These are phyloP conservation scores for Zymoseptoria ardabiliae DNA, from an alignment of 2,329 filamentous ascomycete genomes.

Conservation along the genomic window DNA sequence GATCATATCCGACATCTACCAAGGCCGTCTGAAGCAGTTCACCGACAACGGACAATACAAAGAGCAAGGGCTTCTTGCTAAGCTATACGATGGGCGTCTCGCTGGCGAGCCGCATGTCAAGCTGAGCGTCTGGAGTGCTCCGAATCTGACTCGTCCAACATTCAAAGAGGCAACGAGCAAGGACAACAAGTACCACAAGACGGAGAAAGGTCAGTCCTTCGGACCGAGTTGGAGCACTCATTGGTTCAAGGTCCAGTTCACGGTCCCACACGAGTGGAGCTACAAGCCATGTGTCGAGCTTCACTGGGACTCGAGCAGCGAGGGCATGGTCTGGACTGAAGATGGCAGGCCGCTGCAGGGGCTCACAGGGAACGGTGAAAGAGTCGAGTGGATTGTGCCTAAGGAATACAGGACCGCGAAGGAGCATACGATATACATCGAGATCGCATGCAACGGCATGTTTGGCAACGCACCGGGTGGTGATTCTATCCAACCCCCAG, in stretches of 20 bases:
- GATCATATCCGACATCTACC: constrained; percentile 78
- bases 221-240: constrained; percentile 96
- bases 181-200: constrained; percentile 49
- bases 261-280: constrained; percentile 63
- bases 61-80: constrained; percentile 44
- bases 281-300: constrained; percentile 83
- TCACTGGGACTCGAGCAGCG: constrained; percentile 91
- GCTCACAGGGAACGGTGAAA: constrained; percentile 80
- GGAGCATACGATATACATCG: constrained; percentile 84
- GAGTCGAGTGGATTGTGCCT: constrained; percentile 86
- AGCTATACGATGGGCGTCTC: constrained; percentile 61
- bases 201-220: constrained; percentile 69
- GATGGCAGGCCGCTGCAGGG: constrained; percentile 88
- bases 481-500: constrained; percentile 80
- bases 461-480: constrained; percentile 85
- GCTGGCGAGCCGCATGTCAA: constrained; percentile 71
- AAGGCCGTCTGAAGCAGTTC: constrained; percentile 74
- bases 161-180: constrained; percentile 72
- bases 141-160: constrained; percentile 67
- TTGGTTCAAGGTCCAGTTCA: constrained; percentile 85
- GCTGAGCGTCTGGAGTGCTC: constrained; percentile 61
- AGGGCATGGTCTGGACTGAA: constrained; percentile 89
- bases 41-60: constrained; percentile 61
- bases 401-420: constrained; percentile 74
- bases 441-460: constrained; percentile 99